Evolutionary conservation across 2,329 filamentous ascomycete species (phyloP).

Genomic region (Domatiomyces catenatus): DNA sequence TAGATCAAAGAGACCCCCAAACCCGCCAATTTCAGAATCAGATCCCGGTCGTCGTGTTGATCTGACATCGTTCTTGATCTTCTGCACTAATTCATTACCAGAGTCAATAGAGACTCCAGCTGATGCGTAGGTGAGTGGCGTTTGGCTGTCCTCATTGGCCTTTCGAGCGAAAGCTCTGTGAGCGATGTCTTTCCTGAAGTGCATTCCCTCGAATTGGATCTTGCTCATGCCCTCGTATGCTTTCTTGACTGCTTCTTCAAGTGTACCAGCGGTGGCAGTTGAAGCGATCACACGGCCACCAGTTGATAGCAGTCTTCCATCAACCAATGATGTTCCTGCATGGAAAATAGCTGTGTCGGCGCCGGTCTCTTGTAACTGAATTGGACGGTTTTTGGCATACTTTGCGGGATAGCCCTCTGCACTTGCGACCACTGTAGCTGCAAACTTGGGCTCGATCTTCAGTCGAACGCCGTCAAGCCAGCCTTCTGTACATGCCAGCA

Average conservation of each 20-base stretch:
- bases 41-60: slow-evolving; percentile 74
- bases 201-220: slow-evolving; percentile 77
- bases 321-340: slow-evolving; percentile 58
- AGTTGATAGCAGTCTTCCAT: slow-evolving; percentile 48
- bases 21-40: slow-evolving; percentile 86
- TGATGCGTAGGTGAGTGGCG: slow-evolving; percentile 66
- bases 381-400: slow-evolving; percentile 63
- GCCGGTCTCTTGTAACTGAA: slow-evolving; percentile 40
- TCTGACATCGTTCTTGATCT: slow-evolving; percentile 79
- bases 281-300: slow-evolving; percentile 88
- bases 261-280: slow-evolving; percentile 60
- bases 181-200: slow-evolving; percentile 85
- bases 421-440: slow-evolving; percentile 85
- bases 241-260: slow-evolving; percentile 68
- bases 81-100: slow-evolving; percentile 80
- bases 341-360: slow-evolving; percentile 68
- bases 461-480: slow-evolving; percentile 56
- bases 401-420: slow-evolving; percentile 78
- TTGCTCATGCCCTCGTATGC: slow-evolving; percentile 72
- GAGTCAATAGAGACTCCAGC: slow-evolving; percentile 90
- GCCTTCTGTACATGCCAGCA: slow-evolving; percentile 68
- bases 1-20: slow-evolving; percentile 76
- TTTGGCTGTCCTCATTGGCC: slow-evolving; percentile 6
- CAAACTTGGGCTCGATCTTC: slow-evolving; percentile 53
- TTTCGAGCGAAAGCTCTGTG: slow-evolving; percentile 40